Conservation (phyloP, 306 rosid genomes). For the Quercus alba region DNA sequence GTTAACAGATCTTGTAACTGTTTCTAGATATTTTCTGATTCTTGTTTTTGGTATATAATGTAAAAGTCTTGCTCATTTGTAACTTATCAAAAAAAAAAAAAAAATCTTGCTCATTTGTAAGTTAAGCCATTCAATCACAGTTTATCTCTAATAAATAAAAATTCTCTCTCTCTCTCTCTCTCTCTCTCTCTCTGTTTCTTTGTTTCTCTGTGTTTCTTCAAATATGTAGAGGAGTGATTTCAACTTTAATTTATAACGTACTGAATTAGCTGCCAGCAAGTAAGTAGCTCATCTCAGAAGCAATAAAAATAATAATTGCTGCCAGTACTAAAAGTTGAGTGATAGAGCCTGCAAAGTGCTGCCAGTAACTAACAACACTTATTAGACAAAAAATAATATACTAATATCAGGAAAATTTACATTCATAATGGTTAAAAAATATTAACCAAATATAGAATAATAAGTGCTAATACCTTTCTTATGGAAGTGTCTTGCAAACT, state of each 20-base stretch:
- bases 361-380: background rate
- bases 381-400: background rate
- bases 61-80: no score
- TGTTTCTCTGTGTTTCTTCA: no score
- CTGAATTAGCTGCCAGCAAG: background rate
- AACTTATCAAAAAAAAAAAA: no score
- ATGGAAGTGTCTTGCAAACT: constrained; percentile 59
- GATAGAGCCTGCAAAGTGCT: background rate
- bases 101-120: no score
- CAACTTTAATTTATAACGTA: background rate
- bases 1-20: no score
- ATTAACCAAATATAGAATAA: constrained; percentile 1
- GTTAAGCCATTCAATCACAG: no score
- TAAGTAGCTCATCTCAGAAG: background rate
- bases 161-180: no score
- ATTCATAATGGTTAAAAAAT: background rate
- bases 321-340: background rate
- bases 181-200: no score
- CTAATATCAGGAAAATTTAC: background rate
- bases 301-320: background rate
- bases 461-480: constrained; percentile 48
- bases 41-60: no score
- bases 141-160: no score
- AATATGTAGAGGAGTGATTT: background rate
- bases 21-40: no score